Conservation (phyloP, 2,329 filamentous ascomycete genomes). For the Sphaerulina populicola region DNA sequence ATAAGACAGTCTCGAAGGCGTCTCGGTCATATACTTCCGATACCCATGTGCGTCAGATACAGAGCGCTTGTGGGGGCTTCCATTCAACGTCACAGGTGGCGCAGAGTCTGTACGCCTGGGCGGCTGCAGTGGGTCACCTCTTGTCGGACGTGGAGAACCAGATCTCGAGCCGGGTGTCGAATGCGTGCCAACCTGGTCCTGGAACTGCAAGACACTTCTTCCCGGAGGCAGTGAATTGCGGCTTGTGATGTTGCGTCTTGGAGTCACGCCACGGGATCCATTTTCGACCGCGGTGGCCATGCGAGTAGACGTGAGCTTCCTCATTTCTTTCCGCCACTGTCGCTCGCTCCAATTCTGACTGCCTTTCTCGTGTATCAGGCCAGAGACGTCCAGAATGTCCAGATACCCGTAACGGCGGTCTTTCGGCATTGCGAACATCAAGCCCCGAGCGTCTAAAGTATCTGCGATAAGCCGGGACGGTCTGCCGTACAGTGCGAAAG, state of each 20-base stretch:
- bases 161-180: constrained; percentile 42
- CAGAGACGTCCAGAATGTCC: constrained; percentile 75
- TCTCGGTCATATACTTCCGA: constrained; percentile 36
- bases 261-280: constrained; percentile 22
- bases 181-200: constrained; percentile 34
- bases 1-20: constrained; percentile 36
- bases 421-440: constrained; percentile 98
- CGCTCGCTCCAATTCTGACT: constrained; percentile 72
- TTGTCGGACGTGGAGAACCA: constrained; percentile 34
- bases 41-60: constrained; percentile 43
- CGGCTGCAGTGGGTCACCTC: constrained; percentile 19
- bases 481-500: constrained; percentile 82
- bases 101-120: constrained; percentile 40
- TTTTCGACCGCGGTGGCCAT: constrained; percentile 48
- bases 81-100: constrained; percentile 29
- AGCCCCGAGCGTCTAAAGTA: constrained; percentile 71
- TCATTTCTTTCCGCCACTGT: constrained; percentile 82
- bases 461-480: constrained; percentile 81
- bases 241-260: constrained; percentile 39
- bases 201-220: constrained; percentile 36
- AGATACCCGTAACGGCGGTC: constrained; percentile 82
- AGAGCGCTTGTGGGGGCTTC: constrained; percentile 41
- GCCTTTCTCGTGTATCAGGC: constrained; percentile 68
- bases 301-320: constrained; percentile 73
- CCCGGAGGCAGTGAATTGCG: constrained; percentile 32